These are phyloP conservation scores for Hypomyces perniciosus DNA, from an alignment of 2,329 filamentous ascomycete genomes.

Conservation along the genomic window DNA sequence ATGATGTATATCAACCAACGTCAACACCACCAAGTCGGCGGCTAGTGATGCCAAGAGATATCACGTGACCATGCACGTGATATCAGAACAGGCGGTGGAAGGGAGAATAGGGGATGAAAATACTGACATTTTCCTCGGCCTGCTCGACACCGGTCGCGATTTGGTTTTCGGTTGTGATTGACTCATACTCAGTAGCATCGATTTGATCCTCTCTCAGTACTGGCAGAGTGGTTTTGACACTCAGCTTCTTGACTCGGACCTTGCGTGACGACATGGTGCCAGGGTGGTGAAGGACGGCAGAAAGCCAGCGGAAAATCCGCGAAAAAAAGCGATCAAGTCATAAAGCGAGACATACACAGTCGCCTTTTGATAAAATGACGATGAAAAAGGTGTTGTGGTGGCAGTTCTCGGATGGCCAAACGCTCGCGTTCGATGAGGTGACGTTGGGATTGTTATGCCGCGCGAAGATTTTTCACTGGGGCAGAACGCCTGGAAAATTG, in stretches of 20 bases:
- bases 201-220: conserved; percentile 88
- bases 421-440: conserved; percentile 45
- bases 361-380: conserved; percentile 41
- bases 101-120: conserved; percentile 18
- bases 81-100: conserved; percentile 27
- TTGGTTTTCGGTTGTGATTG: conserved; percentile 73
- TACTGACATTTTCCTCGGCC: conserved; percentile 91
- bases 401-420: conserved; percentile 49
- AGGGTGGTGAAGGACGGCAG: conserved; percentile 32
- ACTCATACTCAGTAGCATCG: conserved; percentile 79
- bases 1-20: too few relatives aligned
- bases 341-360: conserved; percentile 53
- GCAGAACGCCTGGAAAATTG: conserved; percentile 23
- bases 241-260: conserved; percentile 85
- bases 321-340: conserved; percentile 59
- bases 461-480: conserved; percentile 49
- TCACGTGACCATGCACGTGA: conserved; percentile 49
- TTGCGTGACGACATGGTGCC: conserved; percentile 58
- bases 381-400: conserved; percentile 47
- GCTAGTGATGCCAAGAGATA: conserved; percentile 18
- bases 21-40: background rate
- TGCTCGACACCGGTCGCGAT: conserved; percentile 97
- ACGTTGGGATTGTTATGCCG: conserved; percentile 51
- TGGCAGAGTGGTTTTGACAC: conserved; percentile 78
- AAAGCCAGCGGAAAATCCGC: conserved; percentile 51